Percentiles rank a stretch among this genome's conserved stretches.
Evolutionary conservation across 371 early-diverging fungal species (phyloP).

Genomic region (Apophysomyces ossiformis): DNA sequence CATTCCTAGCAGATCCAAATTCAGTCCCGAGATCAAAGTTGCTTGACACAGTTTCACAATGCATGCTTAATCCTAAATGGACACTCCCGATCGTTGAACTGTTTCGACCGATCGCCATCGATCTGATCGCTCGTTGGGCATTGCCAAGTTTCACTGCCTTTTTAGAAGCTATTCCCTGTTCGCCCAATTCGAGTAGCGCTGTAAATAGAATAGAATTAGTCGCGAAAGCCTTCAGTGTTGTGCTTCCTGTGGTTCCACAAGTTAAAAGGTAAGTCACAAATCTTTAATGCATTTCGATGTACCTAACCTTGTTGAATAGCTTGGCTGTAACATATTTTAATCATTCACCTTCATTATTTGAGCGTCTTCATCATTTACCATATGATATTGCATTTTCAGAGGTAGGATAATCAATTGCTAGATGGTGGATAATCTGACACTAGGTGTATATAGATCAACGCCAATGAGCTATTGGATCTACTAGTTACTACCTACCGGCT

Average conservation of each 20-base stretch:
- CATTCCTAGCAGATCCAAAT: slow-evolving; percentile 21
- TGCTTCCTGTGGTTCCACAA: slow-evolving; percentile 79
- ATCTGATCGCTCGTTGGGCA: slow-evolving; percentile 83
- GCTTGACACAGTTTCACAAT: slow-evolving; percentile 41
- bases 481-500: slow-evolving; percentile 67
- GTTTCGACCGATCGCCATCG: slow-evolving; percentile 81
- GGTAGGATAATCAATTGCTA: slow-evolving; percentile 7
- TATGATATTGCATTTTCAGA: slow-evolving; percentile 14
- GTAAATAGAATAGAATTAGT: slow-evolving; percentile 56
- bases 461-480: slow-evolving; percentile 48
- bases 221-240: slow-evolving; percentile 65
- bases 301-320: slow-evolving; percentile 31
- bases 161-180: slow-evolving; percentile 36
- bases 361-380: slow-evolving; percentile 50
- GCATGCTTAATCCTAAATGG: slow-evolving; percentile 39
- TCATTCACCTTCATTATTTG: slow-evolving; percentile 57
- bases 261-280: slow-evolving; percentile 57
- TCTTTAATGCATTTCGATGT: neutral
- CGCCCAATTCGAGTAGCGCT: slow-evolving; percentile 29
- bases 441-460: slow-evolving; percentile 13
- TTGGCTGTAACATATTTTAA: slow-evolving; percentile 65
- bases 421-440: neutral
- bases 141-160: slow-evolving; percentile 52
- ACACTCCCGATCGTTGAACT: slow-evolving; percentile 52
- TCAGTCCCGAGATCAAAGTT: slow-evolving; percentile 21